Evolutionary conservation across 2,329 filamentous ascomycete species (phyloP).

Genomic region (Hypomyces perniciosus): DNA sequence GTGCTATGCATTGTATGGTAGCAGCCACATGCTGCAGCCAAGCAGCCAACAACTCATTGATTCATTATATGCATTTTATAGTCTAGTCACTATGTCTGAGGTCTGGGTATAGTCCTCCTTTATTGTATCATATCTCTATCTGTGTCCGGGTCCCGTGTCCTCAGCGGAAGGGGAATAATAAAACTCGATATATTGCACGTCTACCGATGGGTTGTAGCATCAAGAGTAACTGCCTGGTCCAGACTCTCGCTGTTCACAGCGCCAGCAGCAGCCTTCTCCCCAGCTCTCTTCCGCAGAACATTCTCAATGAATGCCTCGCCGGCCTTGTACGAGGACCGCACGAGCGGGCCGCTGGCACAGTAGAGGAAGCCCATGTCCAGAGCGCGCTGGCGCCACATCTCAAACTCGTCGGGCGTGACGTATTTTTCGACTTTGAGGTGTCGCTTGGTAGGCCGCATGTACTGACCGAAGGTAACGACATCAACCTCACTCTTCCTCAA

Average conservation of each 20-base stretch:
- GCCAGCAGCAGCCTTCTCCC: conserved; percentile 31
- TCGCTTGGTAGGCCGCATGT: conserved; percentile 97
- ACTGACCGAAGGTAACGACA: conserved; percentile 98
- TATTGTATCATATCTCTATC: background rate
- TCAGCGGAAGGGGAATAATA: conserved; percentile 8
- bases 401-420: conserved; percentile 84
- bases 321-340: conserved; percentile 94
- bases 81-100: no score
- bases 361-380: conserved; percentile 96
- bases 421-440: conserved; percentile 98
- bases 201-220: conserved; percentile 18
- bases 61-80: no score
- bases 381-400: conserved; percentile 83
- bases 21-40: no score
- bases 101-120: no score
- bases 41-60: no score
- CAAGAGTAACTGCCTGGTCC: conserved; percentile 35
- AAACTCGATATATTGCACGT: conserved; percentile 7
- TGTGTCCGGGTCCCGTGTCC: no score
- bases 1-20: no score
- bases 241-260: conserved; percentile 27
- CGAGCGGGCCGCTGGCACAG: conserved; percentile 86
- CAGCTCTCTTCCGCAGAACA: conserved; percentile 76
- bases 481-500: conserved; percentile 78
- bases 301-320: conserved; percentile 99